Base-by-base conservation (phyloP, 352 stramenopile species). In the Globisporangium recalcitrans region DNA sequence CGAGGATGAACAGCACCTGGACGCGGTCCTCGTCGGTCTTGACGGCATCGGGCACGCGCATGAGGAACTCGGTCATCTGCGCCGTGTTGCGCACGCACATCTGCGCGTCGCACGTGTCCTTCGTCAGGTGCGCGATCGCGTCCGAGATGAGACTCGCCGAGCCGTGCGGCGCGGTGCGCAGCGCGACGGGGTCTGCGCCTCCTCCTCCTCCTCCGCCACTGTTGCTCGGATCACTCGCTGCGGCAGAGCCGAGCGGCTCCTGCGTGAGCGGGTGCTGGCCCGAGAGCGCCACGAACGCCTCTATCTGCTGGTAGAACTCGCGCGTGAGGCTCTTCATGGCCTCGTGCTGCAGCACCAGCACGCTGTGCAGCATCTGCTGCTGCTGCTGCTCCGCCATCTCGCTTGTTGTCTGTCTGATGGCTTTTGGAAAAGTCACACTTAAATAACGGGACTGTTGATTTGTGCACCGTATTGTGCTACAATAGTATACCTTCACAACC, bases 241-340 rank as follows among this genome's bases (percentile, higher is more conserved):
- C 38, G 4, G 38, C 38, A 16, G 38, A 46, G 38, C 38, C 14
- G 26, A 59, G 44, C 14, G 65, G 64, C 29, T 72, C 62, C 32
- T 70, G 62, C 1, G 78, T 69, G 44, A 89, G 63, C 52, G 83
- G 83, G 14, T 88, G 66, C 16, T 67, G 52, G n/a, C 68, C 68
- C 6, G 76, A 79, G 31, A 85, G 74, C 60, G 87, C 73, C 24
- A 91, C 68, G 46, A 77, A 91, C 1, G 74, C 70, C 64, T 91
- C 81, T 0, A 78, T 67, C 31, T 93, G 83, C 61, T 89, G 81
- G 64, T 91, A 80, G 59, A 78, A 78, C 65, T 89, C 78, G 19
- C 44, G 63, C 38, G 78, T 58, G 21, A 83, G 81, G 44, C 63
- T 36, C 52, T 74, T 69, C 10, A 80, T 55, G 16, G 72, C 77